Conservation (phyloP, 257 asterid species). For the Nicotiana tabacum region DNA sequence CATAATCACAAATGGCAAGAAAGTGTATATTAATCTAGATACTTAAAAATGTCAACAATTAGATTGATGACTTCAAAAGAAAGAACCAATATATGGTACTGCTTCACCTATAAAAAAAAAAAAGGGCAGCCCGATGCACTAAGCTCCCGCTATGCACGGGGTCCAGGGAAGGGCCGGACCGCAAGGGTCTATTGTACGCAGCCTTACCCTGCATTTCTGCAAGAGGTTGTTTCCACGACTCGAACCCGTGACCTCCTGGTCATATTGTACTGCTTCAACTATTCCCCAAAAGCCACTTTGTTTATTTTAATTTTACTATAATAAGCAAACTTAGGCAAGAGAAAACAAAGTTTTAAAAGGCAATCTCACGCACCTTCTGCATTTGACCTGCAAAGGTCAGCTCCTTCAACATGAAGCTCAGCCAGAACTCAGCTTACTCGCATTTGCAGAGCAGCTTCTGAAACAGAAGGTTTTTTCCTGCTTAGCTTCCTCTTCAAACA, state of each 20-base stretch:
- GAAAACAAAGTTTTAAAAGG: background rate
- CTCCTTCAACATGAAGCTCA: conserved; percentile 7
- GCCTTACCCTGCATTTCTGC: too few species aligned
- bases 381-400: conserved; percentile 8
- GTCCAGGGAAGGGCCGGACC: too few species aligned
- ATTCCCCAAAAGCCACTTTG: background rate
- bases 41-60: background rate
- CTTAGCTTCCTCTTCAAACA: background rate
- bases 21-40: background rate
- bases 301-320: background rate
- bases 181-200: too few species aligned
- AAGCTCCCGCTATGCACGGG: too few species aligned
- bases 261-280: background rate
- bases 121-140: too few species aligned
- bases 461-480: background rate
- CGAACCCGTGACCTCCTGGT: too few species aligned
- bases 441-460: conserved; percentile 6
- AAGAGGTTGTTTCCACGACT: too few species aligned
- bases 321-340: background rate
- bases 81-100: background rate
- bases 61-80: background rate
- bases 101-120: background rate
- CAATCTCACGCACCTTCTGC: background rate
- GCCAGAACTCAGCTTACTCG: background rate
- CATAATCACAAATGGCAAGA: background rate